Evolutionary conservation across 78 protist genomes (phyloP).

Genomic region (Polysphondylium violaceum): DNA sequence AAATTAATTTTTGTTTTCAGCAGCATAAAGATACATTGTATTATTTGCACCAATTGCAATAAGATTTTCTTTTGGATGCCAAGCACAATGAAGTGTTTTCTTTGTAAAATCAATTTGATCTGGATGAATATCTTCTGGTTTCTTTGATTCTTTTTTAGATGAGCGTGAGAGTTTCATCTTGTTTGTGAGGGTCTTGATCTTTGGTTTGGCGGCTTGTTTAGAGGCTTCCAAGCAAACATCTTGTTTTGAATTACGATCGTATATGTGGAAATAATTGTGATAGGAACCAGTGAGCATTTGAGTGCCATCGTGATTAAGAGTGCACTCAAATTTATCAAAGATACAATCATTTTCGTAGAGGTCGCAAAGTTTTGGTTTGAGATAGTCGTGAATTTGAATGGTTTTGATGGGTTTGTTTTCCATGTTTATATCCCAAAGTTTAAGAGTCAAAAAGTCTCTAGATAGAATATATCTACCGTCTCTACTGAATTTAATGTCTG

Average conservation of each 20-base stretch:
- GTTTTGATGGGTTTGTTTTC: constrained; percentile 60
- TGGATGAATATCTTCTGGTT: constrained; percentile 73
- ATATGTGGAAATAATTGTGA: constrained; percentile 91
- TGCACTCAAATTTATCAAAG: constrained; percentile 97
- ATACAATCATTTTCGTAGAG: constrained; percentile 97
- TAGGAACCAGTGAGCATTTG: constrained; percentile 95
- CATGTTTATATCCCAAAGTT: constrained; percentile 86
- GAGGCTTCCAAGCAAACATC: constrained; percentile 81
- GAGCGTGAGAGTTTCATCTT: constrained; percentile 78
- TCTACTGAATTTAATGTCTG: constrained; percentile 92
- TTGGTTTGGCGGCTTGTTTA: constrained; percentile 71
- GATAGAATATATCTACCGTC: constrained; percentile 95
- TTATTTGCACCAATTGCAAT: constrained; percentile 82
- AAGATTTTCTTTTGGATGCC: constrained; percentile 84
- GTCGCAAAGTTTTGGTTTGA: constrained; percentile 89
- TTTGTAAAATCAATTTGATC: constrained; percentile 73
- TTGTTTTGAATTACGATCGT: constrained; percentile 85
- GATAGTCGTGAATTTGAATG: constrained; percentile 93
- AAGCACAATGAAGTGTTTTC: constrained; percentile 76
- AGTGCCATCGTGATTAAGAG: constrained; percentile 85
- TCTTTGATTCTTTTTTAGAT: constrained; percentile 71
- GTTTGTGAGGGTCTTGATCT: constrained; percentile 49
- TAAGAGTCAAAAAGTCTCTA: constrained; percentile 96
- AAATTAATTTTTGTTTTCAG: constrained; percentile 8
- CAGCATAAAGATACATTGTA: constrained; percentile 79